Percentiles rank a stretch among this genome's conserved stretches.
Conservation (phyloP, 257 asterid genomes). For the Leonotis leonurus region DNA sequence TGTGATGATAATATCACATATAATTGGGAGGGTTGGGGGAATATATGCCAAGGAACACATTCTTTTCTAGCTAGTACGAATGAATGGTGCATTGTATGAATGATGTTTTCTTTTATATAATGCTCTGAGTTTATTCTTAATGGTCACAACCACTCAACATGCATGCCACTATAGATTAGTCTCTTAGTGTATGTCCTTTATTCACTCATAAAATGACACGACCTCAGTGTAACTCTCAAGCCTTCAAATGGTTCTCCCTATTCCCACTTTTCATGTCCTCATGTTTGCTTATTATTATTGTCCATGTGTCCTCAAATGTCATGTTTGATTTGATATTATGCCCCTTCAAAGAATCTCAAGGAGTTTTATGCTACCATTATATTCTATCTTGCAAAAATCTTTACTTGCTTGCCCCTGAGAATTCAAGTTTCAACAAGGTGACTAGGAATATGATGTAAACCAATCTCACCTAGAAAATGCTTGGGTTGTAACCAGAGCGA, state of each 20-base stretch:
- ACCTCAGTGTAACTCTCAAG: conserved; percentile 8
- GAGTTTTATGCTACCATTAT: too few species aligned
- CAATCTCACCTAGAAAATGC: too few species aligned
- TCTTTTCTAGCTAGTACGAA: background rate
- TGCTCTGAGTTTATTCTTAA: background rate
- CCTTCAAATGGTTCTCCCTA: background rate
- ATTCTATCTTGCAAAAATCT: too few species aligned
- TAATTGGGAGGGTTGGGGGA: background rate
- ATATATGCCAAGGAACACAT: conserved; percentile 20
- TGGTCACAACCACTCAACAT: background rate
- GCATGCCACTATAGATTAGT: background rate
- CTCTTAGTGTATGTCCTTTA: background rate
- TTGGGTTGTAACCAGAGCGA: too few species aligned
- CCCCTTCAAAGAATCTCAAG: background rate
- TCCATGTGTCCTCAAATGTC: background rate
- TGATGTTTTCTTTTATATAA: background rate
- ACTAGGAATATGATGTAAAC: too few species aligned
- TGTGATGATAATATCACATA: background rate
- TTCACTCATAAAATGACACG: background rate
- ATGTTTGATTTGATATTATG: background rate
- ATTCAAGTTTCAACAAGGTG: background rate
- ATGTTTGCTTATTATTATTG: background rate
- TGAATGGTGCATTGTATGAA: background rate
- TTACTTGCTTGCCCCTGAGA: background rate
- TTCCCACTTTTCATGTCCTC: background rate